Evolutionary conservation across 2,329 filamentous ascomycete species (phyloP), one percentile per base, ranked within the genome.

Genomic region (Epichloe amarillans): DNA sequence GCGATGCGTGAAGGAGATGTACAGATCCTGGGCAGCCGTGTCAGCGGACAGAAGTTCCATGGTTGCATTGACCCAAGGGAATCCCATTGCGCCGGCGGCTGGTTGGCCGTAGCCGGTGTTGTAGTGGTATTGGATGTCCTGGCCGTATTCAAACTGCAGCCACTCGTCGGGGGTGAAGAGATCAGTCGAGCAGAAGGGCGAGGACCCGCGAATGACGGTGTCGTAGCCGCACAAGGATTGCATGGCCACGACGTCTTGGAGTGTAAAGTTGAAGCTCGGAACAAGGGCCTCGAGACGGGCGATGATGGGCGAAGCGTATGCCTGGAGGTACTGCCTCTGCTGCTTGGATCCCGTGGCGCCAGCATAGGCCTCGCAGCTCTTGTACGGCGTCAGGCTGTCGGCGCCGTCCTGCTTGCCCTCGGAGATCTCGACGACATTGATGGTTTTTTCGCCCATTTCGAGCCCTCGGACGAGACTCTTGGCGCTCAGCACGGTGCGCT

Each of bases 1-100:
- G 19, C 82, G 77, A 61, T 86, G 82, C 0, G 82, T 85, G 66
- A 86, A 86, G 49, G 78, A 81, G 40, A 85, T 71, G 59, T 81
- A 83, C 7, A 86, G 69, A 51, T 84, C 79, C 58, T 85, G 73
- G 12, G 59, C 60, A 5, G 64, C 61, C 0, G 63, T 56, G 1
- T 61, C 57, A 1, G 57, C 62, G 49, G 78, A 59, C 10, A 82
- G 66, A 0, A 79, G 66, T 10, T 66, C 58, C 0, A 78, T 70
- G 0, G 80, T 81, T 0, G 80, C 76, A 55, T 83, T 83, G 5
- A 85, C 60, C 83, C 83, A 86, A 86, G 0, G 82, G 49, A 79
- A 74, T 2, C 83, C 83, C 5, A 84, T 70, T 17, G 71, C 70
- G 0, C 79, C 79, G 0, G 78, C 72, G 2, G 79, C 67, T 0